Conservation (phyloP, 345 rosid species). For the Murraya koenigii region DNA sequence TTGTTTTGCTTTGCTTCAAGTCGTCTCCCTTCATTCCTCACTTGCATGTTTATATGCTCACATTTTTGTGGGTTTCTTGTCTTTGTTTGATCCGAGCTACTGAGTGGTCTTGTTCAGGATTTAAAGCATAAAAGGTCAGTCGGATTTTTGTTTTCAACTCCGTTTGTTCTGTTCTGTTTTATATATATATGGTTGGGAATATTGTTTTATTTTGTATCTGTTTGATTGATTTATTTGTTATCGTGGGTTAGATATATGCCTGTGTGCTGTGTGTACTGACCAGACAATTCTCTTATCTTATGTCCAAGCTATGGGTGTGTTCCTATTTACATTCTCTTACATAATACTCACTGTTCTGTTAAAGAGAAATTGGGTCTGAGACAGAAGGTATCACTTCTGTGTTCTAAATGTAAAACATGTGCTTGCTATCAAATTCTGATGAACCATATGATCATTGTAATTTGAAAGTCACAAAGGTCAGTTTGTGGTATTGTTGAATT, state of each 20-base stretch:
- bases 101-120: neutral
- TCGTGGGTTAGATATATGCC: neutral
- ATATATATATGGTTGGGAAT: neutral
- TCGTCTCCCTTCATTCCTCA: slow-evolving; percentile 1
- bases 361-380: neutral
- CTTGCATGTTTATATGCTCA: neutral
- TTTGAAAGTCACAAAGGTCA: neutral
- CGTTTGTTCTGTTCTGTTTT: neutral
- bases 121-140: slow-evolving; percentile 1
- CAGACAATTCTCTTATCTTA: too few species aligned
- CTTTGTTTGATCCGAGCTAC: neutral
- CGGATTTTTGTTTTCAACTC: neutral
- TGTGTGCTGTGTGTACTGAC: too few species aligned
- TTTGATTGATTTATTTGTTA: neutral
- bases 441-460: neutral
- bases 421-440: neutral
- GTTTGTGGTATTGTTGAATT: neutral
- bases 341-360: neutral
- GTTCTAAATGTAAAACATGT: neutral
- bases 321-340: neutral
- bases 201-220: neutral
- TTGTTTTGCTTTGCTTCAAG: neutral
- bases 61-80: slow-evolving; percentile 4
- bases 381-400: neutral
- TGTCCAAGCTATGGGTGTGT: neutral